A percentile compares a stretch with the other conserved stretches of the same genome.
Evolutionary conservation across 768 basidiomycete species (phyloP).

Genomic region (Cyclocybe aegerita): DNA sequence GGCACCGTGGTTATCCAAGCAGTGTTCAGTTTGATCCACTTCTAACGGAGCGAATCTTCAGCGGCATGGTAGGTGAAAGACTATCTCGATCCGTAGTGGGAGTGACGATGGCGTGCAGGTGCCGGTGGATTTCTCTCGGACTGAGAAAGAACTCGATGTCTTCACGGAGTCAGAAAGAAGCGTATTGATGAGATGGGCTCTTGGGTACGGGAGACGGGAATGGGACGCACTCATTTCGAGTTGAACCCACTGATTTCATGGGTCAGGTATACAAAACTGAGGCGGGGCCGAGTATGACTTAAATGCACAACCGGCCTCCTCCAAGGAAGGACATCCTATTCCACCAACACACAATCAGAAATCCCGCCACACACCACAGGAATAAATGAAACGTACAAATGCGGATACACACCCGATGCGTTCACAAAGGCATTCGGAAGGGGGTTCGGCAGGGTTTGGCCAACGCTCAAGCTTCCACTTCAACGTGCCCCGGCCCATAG

Average conservation of each 20-base stretch:
- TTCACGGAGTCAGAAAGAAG: too few relatives aligned
- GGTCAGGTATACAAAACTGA: slow-evolving; percentile 51
- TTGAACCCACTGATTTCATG: slow-evolving; percentile 39
- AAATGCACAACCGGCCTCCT: slow-evolving; percentile 11
- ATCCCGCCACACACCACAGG: background rate
- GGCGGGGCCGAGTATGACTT: background rate
- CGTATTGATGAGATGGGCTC: background rate
- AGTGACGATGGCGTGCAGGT: slow-evolving; percentile 23
- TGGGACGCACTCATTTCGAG: slow-evolving; percentile 46
- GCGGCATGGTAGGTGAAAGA: slow-evolving; percentile 6
- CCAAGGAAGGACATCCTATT: slow-evolving; percentile 18
- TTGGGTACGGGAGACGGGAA: background rate
- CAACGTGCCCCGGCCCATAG: slow-evolving; percentile 36
- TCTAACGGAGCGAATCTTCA: background rate
- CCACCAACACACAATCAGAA: background rate
- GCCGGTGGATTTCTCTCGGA: slow-evolving; percentile 27
- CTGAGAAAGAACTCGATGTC: too few relatives aligned
- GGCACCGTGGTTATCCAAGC: too few relatives aligned
- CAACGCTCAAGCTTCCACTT: slow-evolving; percentile 53
- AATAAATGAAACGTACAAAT: slow-evolving; percentile 29
- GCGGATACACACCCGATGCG: slow-evolving; percentile 45
- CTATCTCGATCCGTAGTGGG: slow-evolving; percentile 8
- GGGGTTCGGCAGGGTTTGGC: slow-evolving; percentile 35
- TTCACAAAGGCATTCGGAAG: slow-evolving; percentile 33
- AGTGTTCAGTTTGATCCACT: too few relatives aligned